phyloP scores from a whole-genome alignment of 2,329 filamentous ascomycete species.

The Zalaria obscura region DNA sequence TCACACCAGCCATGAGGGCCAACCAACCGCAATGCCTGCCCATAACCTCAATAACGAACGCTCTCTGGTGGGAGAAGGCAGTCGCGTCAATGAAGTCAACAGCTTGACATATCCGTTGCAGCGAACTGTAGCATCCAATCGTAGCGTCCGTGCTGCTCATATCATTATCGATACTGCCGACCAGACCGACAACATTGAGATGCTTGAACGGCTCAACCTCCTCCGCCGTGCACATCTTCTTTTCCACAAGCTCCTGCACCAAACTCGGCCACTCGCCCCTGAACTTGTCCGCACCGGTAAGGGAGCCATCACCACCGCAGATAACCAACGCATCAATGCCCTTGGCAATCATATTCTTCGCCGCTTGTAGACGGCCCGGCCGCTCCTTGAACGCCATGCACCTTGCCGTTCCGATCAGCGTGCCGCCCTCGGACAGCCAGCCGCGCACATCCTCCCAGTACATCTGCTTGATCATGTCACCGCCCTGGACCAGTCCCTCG shows the following conservation, averaged over 20 bases:
- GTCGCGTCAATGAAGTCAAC: slow-evolving; percentile 97
- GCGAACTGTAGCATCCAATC: slow-evolving; percentile 89
- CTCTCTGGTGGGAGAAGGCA: slow-evolving; percentile 82
- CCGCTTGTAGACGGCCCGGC: slow-evolving; percentile 65
- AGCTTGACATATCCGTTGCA: slow-evolving; percentile 85
- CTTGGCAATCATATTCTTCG: slow-evolving; percentile 84
- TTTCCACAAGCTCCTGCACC: slow-evolving; percentile 68
- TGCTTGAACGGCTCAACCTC: slow-evolving; percentile 67
- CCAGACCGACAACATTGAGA: slow-evolving; percentile 90
- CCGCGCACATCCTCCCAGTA: slow-evolving; percentile 88
- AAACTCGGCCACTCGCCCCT: slow-evolving; percentile 83
- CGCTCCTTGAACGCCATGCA: slow-evolving; percentile 89
- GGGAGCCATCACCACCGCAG: slow-evolving; percentile 89
- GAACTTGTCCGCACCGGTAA: slow-evolving; percentile 92
- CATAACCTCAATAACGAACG: slow-evolving; percentile 98
- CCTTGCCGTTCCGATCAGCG: slow-evolving; percentile 85
- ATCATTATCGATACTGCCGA: slow-evolving; percentile 97
- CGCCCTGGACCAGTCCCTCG: slow-evolving; percentile 82
- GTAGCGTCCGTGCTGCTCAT: slow-evolving; percentile 91
- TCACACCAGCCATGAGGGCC: slow-evolving; percentile 88
- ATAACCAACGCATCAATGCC: slow-evolving; percentile 95
- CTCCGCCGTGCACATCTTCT: slow-evolving; percentile 52
- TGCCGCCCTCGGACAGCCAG: slow-evolving; percentile 87
- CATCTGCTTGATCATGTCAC: slow-evolving; percentile 76
- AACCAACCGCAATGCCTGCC: slow-evolving; percentile 96